Evolutionary conservation across 2,329 filamentous ascomycete genomes (phyloP), one percentile per base, ranked within the genome.

Genomic region (Leptodontidium sp.): DNA sequence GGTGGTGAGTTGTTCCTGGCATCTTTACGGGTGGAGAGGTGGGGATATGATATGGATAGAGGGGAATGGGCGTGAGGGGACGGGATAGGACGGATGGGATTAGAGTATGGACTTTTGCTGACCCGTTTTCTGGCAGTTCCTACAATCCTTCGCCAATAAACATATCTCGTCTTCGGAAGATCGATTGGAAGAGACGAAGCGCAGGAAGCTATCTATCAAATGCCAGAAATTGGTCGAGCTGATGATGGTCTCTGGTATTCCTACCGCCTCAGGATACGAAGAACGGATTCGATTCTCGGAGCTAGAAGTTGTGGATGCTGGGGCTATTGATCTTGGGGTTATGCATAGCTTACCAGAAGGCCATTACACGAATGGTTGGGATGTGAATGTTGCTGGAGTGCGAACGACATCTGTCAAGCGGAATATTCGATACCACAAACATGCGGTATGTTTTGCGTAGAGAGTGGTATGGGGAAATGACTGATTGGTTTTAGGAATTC

Each of bases 211-310:
- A 72, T 95, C 96, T 3, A 85, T 91, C 75, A 99, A 99, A 86
- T 93, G 93, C 59, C 91, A 96, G 80, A 99, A 99, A 83, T 84
- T 99, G 68, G 93, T 99, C 12, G 96, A 99, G 84, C 85, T 99
- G 70, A 99, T 99, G 96, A 98, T 99, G 94, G 96, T 99, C 9
- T 98, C 95, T 8, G 96, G 96, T 47, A 91, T 99, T 68, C 93
- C 93, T 43, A 99, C 96, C 0, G 94, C 96, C 4, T 98, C 94
- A 4, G 96, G 96, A 1, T 99, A 98, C 79, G 96, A 99, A 81
- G 96, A 99, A 83, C 89, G 96, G 68, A 98, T 99, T 77, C 89
- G 94, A 62, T 99, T 99, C 79, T 93, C 94, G 1, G 96, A 99
- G 81, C 91, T 99, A 82, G 96, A 99, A 78, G 94, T 98, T 29